Conservation (phyloP, 2,329 filamentous ascomycete species). For the Diaporthe helianthi region DNA sequence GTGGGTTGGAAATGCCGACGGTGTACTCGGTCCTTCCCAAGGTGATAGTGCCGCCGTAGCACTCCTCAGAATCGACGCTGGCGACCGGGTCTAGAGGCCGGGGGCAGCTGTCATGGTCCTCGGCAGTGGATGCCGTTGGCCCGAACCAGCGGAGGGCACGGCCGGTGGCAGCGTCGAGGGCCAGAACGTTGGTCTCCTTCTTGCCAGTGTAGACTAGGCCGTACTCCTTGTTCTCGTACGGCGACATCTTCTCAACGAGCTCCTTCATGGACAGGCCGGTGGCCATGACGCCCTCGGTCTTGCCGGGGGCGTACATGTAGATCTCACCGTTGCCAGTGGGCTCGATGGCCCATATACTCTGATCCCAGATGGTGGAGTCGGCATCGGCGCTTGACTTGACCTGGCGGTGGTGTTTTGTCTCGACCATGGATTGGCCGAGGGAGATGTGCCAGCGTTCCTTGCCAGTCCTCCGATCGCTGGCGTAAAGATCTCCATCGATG, state of each 20-base stretch:
- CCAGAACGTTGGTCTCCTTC: slow-evolving; percentile 89
- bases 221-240: slow-evolving; percentile 76
- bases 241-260: slow-evolving; percentile 82
- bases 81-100: slow-evolving; percentile 71
- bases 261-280: slow-evolving; percentile 82
- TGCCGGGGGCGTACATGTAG: slow-evolving; percentile 82
- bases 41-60: slow-evolving; percentile 79
- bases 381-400: slow-evolving; percentile 69
- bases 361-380: slow-evolving; percentile 71
- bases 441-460: slow-evolving; percentile 85
- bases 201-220: slow-evolving; percentile 88
- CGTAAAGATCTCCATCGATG: slow-evolving; percentile 96
- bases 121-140: slow-evolving; percentile 70
- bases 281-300: slow-evolving; percentile 65
- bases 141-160: slow-evolving; percentile 85
- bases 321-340: slow-evolving; percentile 86
- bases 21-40: slow-evolving; percentile 90
- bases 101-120: slow-evolving; percentile 77
- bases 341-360: slow-evolving; percentile 95
- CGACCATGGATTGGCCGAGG: slow-evolving; percentile 85
- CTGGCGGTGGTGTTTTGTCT: slow-evolving; percentile 81
- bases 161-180: slow-evolving; percentile 86
- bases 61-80: slow-evolving; percentile 76
- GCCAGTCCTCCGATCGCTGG: slow-evolving; percentile 86
- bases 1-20: slow-evolving; percentile 79